A percentile compares a stretch with the other conserved stretches of the same genome.
Evolutionary conservation across 2,329 filamentous ascomycete species (phyloP).

Genomic region (Neurospora sp.): DNA sequence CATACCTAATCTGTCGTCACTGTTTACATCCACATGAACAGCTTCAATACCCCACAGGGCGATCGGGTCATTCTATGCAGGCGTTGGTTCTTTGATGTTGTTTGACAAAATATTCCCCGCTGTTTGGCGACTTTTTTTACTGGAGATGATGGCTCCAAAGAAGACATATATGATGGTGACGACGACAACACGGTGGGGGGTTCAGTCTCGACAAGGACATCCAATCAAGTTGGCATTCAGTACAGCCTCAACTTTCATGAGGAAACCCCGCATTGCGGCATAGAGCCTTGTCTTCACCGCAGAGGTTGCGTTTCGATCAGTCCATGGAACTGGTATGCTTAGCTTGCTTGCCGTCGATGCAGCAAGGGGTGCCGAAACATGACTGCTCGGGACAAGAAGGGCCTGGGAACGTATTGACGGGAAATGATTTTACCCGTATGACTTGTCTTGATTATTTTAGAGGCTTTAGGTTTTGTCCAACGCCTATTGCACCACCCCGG

Average conservation of each 20-base stretch:
- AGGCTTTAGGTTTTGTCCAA: background rate
- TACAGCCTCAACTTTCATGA: background rate
- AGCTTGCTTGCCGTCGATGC: background rate
- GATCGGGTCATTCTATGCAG: slow-evolving; percentile 36
- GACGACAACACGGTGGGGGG: slow-evolving; percentile 12
- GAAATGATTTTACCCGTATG: background rate
- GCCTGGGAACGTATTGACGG: background rate
- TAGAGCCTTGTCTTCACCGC: background rate
- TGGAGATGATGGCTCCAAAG: slow-evolving; percentile 16
- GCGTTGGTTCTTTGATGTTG: slow-evolving; percentile 38
- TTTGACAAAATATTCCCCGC: slow-evolving; percentile 34
- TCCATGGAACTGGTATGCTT: background rate
- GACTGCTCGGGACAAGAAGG: background rate
- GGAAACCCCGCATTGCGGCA: background rate
- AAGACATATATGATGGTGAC: slow-evolving; percentile 14
- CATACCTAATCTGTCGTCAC: slow-evolving; percentile 18
- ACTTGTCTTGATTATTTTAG: background rate
- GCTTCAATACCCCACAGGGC: slow-evolving; percentile 18
- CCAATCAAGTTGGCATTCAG: background rate
- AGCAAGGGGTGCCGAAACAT: background rate
- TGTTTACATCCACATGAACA: slow-evolving; percentile 12
- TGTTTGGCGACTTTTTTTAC: slow-evolving; percentile 25
- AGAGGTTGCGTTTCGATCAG: background rate
- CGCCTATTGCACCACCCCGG: background rate
- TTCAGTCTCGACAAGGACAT: slow-evolving; percentile 4